Evolutionary conservation across 2,329 filamentous ascomycete genomes (phyloP), one percentile per base, ranked within the genome.

Genomic region (Colletotrichum incanum): DNA sequence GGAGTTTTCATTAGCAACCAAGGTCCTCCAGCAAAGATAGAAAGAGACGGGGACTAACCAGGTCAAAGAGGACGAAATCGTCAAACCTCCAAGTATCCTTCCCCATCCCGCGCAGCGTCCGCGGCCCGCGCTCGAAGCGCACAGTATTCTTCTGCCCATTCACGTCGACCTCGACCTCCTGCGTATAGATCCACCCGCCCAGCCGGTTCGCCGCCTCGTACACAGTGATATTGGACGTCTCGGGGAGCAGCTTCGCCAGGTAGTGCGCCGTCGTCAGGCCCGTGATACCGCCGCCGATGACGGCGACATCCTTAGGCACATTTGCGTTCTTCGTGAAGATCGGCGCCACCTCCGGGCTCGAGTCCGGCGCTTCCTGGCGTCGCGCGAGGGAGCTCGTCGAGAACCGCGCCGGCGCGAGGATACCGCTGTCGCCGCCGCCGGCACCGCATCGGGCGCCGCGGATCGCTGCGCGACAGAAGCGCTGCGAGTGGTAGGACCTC

Each of bases 151-250:
- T 82, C 28, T 87, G 86, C 20, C 90, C 93, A 47, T 88, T 86
- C 5, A 86, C 82, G 12, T 83, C 80, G 18, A 93, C 88, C 1
- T 89, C 81, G 16, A 93, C 86, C 62, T 83, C 84, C 75, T 92
- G 88, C 1, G 93, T 94, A 74, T 91, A 84, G 50, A 98, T 86
- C 95, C 95, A 98, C 56, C 96, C 96, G 54, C 96, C 96, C 0
- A 96, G 80, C 26, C 90, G 87, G 28, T 88, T 80, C 37, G 86
- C 88, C 26, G 88, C 88, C 80, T 99, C 96, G 81, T 94, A 98
- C 12, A 99, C 79, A 0, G 93, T 96, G 77, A 99, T 91, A 63
- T 91, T 90, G 43, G 90, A 87, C 67, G 88, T 86, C 58, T 81
- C 71, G 5, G 92, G 90, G n/a, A 93, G 87, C 77, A 91, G 86